Evolutionary conservation across 2,329 filamentous ascomycete genomes (phyloP).

Genomic region (Diaporthe citri): DNA sequence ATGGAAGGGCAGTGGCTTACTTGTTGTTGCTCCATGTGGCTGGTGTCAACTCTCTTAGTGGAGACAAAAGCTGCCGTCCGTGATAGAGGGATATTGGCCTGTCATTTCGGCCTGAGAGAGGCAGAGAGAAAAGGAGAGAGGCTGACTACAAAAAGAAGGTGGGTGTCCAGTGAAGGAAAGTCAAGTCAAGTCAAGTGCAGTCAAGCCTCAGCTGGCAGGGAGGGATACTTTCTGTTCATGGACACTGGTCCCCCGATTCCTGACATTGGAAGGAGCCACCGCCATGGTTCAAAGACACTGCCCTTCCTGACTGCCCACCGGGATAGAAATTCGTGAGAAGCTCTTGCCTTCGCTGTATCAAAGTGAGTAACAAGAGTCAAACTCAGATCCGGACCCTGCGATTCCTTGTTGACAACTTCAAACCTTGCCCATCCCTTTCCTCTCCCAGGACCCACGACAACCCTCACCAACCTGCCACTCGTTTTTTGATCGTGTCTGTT

Average conservation of each 20-base stretch:
- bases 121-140: not conserved
- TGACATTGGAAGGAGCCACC: not conserved
- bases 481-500: conserved; percentile 40
- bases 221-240: not conserved
- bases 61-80: not conserved
- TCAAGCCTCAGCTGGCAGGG: not conserved
- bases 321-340: not conserved
- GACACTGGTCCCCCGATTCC: not conserved
- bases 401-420: conserved; percentile 12
- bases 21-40: not conserved
- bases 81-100: not conserved
- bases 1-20: too few relatives aligned
- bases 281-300: not conserved
- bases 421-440: not conserved
- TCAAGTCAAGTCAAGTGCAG: not conserved
- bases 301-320: not conserved
- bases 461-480: conserved; percentile 37
- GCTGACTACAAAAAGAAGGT: not conserved
- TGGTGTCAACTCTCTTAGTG: not conserved
- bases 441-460: conserved; percentile 22
- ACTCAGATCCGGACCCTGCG: not conserved
- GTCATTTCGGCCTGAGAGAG: not conserved
- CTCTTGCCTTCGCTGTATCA: not conserved
- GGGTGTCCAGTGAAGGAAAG: not conserved
- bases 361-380: not conserved